Evolutionary conservation across 441 rosid species (phyloP), one percentile per base, ranked within the genome.

Genomic region (Bocquillonia castaneifolia): DNA sequence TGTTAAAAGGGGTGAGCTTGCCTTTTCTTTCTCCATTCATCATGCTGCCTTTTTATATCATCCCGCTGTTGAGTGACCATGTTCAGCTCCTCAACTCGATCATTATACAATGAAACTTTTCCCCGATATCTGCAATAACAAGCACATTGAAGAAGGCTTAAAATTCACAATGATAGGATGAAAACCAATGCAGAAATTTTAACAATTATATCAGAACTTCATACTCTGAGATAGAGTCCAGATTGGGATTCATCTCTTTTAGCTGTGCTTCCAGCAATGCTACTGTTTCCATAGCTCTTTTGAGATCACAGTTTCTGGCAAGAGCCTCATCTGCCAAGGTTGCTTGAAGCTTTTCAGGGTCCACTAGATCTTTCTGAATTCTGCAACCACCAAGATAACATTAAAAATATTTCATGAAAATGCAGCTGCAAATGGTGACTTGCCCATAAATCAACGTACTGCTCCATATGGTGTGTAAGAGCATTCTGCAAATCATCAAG

Each of bases 181-280:
- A 54, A 29, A 3, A 36, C 2, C 15, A 22, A 4, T 6, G 10
- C 1, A 44, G 26, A 31, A 44, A 6, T 32, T 34, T 34, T 42
- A 52, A 48, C 26, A 78, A 70, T 45, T 6, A 53, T n/a, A 25
- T 36, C 9, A 64, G 54, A 76, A 45, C 68, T 36, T 60, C 86
- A 72, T 87, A 94, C 99, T 92, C 97, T 39, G 99, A 74, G 9
- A 94, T 90, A 66, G 97, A 94, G 79, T 94, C 97, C 53, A 94
- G 96, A 80, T 94, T 94, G 61, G 99, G 99, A 74, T 85, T 90
- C 90, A 94, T 74, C 79, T 94, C 96, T 80, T 88, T 94, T 70
- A 94, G 76, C 64, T 94, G 97, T 67, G 94, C 92, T 77, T 94
- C 97, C 70, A 94, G 73, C 79, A 92, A 69, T 37, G 86, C 78